Base-by-base conservation (phyloP, 768 basidiomycete genomes). In the Naganishia vaughanmartiniae region DNA sequence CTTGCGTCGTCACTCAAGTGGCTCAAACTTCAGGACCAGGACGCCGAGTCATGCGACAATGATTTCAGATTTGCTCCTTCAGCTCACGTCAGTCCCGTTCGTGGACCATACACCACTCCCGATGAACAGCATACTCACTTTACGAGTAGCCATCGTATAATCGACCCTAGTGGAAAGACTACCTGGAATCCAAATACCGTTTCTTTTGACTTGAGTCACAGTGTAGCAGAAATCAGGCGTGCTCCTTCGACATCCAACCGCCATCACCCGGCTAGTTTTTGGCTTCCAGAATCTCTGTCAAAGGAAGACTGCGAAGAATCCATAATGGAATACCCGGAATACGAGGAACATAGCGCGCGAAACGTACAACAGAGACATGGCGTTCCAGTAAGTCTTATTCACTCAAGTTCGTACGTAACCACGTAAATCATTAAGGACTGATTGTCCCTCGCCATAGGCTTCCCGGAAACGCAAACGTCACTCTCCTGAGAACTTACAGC, bases 21-120 rank as follows among this genome's bases (percentile, higher is more conserved):
- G 60, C 60, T 63, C 42, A 42, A 45, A 42, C 42, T 63, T 17
- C 36, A 63, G 33, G 60, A 63, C 24, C 24, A 63, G 10, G 14
- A 26, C 24, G 39, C 60, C 36, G 39, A 63, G 24, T 63, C 60
- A 5, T 26, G 15, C 33, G 24, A 30, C 7, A 14, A 39, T n/a
- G 36, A 42, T 24, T 6, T 17, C 33, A 26, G 26, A 63, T 2
- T 24, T 45, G 24, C 24, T 15, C 24, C 39, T 1, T 9, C 10
- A 11, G 28, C 21, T 26, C 24, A 42, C 7, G 14, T 4, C 42
- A 4, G 4, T n/a, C 12, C 48, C 2, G 12, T n/a, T 4, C 4
- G n/a, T 26, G 9, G 7, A 42, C 15, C 39, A 42, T 26, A 12
- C 24, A 26, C n/a, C 6, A 7, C 48, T 51, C 24, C 4, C 7